These are phyloP conservation scores for Bassia scoparia DNA, from an alignment of 148 eudicot genomes.

Conservation along the genomic window DNA sequence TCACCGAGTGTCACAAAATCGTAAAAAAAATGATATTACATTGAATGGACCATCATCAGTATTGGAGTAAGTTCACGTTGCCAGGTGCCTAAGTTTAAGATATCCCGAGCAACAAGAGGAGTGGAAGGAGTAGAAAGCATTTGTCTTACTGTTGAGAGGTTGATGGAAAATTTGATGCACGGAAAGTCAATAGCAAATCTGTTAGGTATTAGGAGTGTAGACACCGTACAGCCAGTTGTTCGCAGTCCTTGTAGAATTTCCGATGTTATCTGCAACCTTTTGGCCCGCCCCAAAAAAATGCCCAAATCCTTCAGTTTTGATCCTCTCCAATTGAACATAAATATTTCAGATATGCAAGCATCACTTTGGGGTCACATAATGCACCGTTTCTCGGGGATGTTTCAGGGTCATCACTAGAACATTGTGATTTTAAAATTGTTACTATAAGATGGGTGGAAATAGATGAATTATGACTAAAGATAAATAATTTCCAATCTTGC, in stretches of 20 bases:
- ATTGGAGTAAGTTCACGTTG: conserved; percentile 76
- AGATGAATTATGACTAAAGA: too few species aligned
- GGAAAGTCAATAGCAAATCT: conserved; percentile 77
- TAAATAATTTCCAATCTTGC: too few species aligned
- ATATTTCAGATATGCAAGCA: conserved; percentile 85
- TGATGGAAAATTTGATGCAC: conserved; percentile 39
- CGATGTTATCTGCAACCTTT: conserved; percentile 64
- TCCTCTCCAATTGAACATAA: conserved; percentile 98
- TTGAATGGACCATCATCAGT: conserved; percentile 62
- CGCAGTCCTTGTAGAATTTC: background rate
- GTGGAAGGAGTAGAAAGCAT: conserved; percentile 39
- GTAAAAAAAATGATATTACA: conserved; percentile 35
- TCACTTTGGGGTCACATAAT: conserved; percentile 85
- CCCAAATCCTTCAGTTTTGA: conserved; percentile 86
- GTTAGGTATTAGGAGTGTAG: background rate
- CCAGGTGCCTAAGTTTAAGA: conserved; percentile 84
- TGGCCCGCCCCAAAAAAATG: too few species aligned
- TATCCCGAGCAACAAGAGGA: conserved; percentile 79
- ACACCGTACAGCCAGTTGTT: background rate
- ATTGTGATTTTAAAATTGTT: too few species aligned
- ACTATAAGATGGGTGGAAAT: too few species aligned
- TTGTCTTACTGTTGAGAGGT: conserved; percentile 34
- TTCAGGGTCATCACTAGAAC: conserved; percentile 88
- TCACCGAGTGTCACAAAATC: background rate
- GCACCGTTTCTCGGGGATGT: conserved; percentile 60